These are phyloP conservation scores for Pichia membranifaciens DNA, from an alignment of 805 yeast genomes.

Conservation along the genomic window DNA sequence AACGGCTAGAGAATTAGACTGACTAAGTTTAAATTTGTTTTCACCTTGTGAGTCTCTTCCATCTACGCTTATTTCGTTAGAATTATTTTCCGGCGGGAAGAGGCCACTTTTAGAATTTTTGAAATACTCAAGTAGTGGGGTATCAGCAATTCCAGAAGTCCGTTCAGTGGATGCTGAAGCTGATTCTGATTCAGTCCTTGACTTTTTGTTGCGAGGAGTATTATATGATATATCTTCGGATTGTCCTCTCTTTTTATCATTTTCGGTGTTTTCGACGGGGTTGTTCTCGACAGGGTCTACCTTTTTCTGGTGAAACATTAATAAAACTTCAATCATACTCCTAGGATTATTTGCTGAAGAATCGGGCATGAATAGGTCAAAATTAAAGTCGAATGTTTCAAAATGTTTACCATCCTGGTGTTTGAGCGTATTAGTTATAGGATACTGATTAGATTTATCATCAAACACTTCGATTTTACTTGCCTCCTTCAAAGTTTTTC, in stretches of 20 bases:
- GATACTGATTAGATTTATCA: conserved; percentile 31
- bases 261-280: neutral
- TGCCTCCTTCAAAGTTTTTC: neutral
- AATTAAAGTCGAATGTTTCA: conserved; percentile 55
- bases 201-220: conserved; percentile 5
- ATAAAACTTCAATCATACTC: conserved; percentile 47
- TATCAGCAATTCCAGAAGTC: conserved; percentile 18
- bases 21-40: no score
- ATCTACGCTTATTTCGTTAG: no score
- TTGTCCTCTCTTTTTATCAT: neutral
- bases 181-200: conserved; percentile 29
- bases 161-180: neutral
- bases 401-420: conserved; percentile 49
- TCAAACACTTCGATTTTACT: conserved; percentile 32
- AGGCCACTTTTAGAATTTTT: conserved; percentile 4
- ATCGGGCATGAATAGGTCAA: conserved; percentile 45
- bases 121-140: conserved; percentile 12
- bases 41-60: no score
- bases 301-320: conserved; percentile 21
- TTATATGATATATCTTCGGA: neutral
- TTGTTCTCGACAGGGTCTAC: neutral
- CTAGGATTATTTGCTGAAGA: conserved; percentile 25
- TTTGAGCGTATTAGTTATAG: conserved; percentile 45
- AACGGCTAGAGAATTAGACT: no score
- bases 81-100: conserved; percentile 15